Evolutionary conservation across 768 basidiomycete species (phyloP).

Genomic region (Mycena chlorophos): DNA sequence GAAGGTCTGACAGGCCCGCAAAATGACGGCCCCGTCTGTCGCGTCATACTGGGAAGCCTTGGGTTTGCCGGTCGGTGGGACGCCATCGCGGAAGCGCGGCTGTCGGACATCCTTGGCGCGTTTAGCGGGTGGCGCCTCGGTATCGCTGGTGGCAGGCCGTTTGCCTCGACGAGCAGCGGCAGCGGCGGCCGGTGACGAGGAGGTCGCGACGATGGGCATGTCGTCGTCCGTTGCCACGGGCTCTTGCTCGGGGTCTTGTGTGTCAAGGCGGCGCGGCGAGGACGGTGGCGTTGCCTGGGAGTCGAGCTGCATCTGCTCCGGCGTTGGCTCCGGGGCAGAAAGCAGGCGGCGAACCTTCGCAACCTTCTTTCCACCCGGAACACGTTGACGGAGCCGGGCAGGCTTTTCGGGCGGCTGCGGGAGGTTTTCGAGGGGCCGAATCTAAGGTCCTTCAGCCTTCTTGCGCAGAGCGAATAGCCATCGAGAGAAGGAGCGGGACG

Average conservation of each 20-base stretch:
- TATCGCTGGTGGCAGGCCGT: neutral
- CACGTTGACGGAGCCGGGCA: neutral
- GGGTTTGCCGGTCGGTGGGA: neutral
- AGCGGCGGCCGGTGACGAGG: neutral
- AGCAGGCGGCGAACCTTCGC: neutral
- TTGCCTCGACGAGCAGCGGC: neutral
- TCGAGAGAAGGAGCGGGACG: neutral
- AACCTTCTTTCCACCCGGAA: neutral
- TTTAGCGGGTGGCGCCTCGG: neutral
- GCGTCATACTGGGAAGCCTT: neutral
- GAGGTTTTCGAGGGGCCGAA: neutral
- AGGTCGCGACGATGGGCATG: neutral
- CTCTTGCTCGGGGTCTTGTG: neutral
- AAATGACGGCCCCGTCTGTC: neutral
- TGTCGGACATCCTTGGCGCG: neutral
- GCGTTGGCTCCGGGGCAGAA: neutral
- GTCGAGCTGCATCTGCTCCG: neutral
- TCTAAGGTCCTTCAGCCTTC: neutral
- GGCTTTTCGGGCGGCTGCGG: neutral
- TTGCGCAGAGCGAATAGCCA: neutral
- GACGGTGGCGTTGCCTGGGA: neutral
- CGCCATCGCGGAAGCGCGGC: slow-evolving; percentile 1
- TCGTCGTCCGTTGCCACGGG: neutral
- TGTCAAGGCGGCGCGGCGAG: neutral
- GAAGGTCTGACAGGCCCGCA: slow-evolving; percentile 1